Conservation (phyloP, 2,329 filamentous ascomycete genomes). For the Cercospora sp. region DNA sequence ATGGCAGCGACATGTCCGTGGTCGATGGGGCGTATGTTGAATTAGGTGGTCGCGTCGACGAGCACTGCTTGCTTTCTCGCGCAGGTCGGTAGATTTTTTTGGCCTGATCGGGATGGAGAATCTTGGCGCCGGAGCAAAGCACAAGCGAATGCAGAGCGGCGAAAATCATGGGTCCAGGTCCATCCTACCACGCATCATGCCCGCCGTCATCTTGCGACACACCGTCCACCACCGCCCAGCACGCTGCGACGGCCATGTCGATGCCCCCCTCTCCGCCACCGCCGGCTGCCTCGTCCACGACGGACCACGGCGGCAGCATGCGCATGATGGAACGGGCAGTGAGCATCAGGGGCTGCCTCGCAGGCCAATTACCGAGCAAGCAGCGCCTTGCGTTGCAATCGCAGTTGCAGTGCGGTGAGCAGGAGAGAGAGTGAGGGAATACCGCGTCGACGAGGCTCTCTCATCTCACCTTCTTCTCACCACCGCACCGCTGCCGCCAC, state of each 20-base stretch:
- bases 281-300: not conserved
- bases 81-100: conserved; percentile 1
- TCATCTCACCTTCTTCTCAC: not conserved
- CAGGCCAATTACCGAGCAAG: not conserved
- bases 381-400: not conserved
- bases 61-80: not conserved
- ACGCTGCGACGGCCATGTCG: not conserved
- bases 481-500: not conserved
- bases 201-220: not conserved
- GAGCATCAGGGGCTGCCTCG: not conserved
- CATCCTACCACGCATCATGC: not conserved
- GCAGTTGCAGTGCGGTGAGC: not conserved
- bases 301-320: not conserved
- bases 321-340: not conserved
- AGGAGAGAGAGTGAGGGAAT: not conserved
- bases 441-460: not conserved
- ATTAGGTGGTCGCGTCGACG: not conserved
- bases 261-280: not conserved
- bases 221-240: not conserved
- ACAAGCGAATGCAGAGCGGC: not conserved
- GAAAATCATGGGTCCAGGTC: not conserved
- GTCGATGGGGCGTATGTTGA: not conserved
- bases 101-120: not conserved
- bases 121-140: not conserved
- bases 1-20: conserved; percentile 35